phyloP scores from a whole-genome alignment of 257 asterid species.

The Thymus mandschuricus region DNA sequence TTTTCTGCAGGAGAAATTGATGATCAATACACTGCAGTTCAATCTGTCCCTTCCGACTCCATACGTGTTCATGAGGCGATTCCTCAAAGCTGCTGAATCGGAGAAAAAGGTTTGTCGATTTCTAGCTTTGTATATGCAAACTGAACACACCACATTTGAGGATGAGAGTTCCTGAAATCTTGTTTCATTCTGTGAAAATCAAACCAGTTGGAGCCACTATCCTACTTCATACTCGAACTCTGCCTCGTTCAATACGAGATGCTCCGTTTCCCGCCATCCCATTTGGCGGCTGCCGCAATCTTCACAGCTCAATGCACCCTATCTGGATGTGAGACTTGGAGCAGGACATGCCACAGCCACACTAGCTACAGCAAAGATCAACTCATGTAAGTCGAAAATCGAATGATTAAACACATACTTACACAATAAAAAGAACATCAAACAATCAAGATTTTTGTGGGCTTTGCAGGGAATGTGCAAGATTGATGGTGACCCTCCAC shows the following conservation, averaged over 20 bases:
- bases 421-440: neutral
- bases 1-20: conserved; percentile 53
- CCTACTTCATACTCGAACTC: conserved; percentile 83
- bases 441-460: neutral
- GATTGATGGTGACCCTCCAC: conserved; percentile 58
- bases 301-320: conserved; percentile 76
- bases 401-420: neutral
- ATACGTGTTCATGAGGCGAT: conserved; percentile 65
- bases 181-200: neutral
- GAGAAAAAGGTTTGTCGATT: conserved; percentile 49
- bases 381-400: conserved; percentile 51
- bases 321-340: conserved; percentile 68
- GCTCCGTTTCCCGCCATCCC: conserved; percentile 81
- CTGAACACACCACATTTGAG: neutral
- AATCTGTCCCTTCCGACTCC: conserved; percentile 74
- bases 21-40: conserved; percentile 63
- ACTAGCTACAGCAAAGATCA: conserved; percentile 55
- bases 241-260: conserved; percentile 79
- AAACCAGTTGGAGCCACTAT: conserved; percentile 66
- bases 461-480: conserved; percentile 61
- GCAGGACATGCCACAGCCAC: conserved; percentile 62
- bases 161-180: conserved; percentile 13
- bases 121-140: neutral
- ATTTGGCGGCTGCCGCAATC: conserved; percentile 88
- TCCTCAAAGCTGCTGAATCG: conserved; percentile 73